Evolutionary conservation across 1,139 yeast genomes (phyloP), one percentile per base, ranked within the genome.

Genomic region (Geotrichum restrictum): DNA sequence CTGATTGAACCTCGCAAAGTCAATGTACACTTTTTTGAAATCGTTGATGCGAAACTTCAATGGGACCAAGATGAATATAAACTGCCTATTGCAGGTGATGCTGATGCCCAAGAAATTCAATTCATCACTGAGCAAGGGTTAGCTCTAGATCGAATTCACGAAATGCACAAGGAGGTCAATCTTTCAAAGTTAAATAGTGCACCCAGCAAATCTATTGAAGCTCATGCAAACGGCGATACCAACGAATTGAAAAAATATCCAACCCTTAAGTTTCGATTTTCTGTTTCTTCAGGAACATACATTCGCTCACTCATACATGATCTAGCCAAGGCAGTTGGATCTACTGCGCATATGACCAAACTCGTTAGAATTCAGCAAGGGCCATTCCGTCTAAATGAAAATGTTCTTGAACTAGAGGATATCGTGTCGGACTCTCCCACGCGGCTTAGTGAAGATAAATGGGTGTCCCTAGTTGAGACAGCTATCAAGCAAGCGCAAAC

Each of bases 231-330:
- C 13, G 29, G 8, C 8, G 29, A 24, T 5, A 6, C 31, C 14
- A 24, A n/a, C 13, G 11, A 22, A 16, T 2, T 85, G 14, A 43
- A 43, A 19, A 18, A 43, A 18, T 43, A 43, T 16, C 45, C 51
- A 19, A 40, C 51, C 53, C 62, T 89, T 38, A 93, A 85, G 61
- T 79, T 93, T 60, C 77, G 77, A 11, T 80, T 95, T 10, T 79
- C 81, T 45, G 98, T 93, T 0, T 85, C 96, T 1, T 88, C 97
- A 0, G 99, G 99, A 1, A 93, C 98, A 0, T 94, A 93, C 64
- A 89, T 93, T 48, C 78, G 98, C 59, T 85, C 96, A n/a, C 72
- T 93, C 53, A 77, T 93, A 47, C 88, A 95, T 68, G 98, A 93
- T 64, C 76, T 88, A 47, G 98, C 96, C 1, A 78, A 86, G 57